Evolutionary conservation across 164 flowering plant species (phyloP).

Genomic region (Sedum album): DNA sequence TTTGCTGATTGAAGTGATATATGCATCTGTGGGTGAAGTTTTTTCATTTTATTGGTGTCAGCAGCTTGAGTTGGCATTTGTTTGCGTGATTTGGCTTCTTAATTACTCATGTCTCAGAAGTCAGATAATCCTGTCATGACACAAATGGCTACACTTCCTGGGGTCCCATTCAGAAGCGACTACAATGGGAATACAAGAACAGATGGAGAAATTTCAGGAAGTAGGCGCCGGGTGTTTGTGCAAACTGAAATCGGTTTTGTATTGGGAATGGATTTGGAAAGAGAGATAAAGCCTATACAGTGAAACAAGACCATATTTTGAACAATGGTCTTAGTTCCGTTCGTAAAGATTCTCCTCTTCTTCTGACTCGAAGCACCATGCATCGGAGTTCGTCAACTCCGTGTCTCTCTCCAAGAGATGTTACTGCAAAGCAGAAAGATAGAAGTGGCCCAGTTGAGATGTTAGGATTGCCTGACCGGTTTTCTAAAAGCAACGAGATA

Average conservation of each 20-base stretch:
- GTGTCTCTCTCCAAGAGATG: conserved; percentile 14
- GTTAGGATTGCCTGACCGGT: conserved; percentile 7
- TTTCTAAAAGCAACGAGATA: conserved; percentile 10
- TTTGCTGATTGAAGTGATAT: neutral
- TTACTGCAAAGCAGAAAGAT: conserved; percentile 12
- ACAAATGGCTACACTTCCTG: conserved; percentile 13
- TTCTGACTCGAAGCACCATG: conserved; percentile 10
- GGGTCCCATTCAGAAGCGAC: conserved; percentile 10
- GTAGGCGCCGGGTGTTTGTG: conserved; percentile 20
- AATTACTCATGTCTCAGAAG: conserved; percentile 13
- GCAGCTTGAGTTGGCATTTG: conserved; percentile 12
- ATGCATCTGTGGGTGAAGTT: neutral
- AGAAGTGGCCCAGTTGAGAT: conserved; percentile 14
- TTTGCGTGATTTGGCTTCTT: conserved; percentile 3
- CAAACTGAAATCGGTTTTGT: conserved; percentile 17
- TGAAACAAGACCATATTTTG: conserved; percentile 15
- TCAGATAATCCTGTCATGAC: conserved; percentile 16
- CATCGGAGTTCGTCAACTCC: conserved; percentile 18
- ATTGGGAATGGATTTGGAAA: conserved; percentile 16
- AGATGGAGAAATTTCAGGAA: conserved; percentile 12
- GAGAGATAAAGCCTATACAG: conserved; percentile 16
- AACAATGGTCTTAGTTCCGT: conserved; percentile 15
- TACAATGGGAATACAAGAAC: conserved; percentile 10
- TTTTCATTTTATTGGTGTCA: conserved; percentile 12
- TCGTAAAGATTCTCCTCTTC: conserved; percentile 16